Conservation (phyloP, 1,284 basidiomycete genomes). For the Cutaneotrichosporon sp. region DNA sequence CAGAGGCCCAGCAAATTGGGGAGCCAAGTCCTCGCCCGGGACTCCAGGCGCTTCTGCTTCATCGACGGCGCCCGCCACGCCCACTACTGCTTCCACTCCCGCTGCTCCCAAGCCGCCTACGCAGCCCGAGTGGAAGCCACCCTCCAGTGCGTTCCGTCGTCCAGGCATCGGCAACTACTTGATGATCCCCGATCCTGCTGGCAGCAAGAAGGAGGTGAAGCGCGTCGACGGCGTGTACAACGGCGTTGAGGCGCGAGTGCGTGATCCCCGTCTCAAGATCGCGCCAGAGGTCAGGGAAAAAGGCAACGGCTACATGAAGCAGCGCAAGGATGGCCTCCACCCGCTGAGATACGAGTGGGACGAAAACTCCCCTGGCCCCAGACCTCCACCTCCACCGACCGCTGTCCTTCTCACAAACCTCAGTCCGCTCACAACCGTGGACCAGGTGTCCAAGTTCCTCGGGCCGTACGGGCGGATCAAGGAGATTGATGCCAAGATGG, state of each 20-base stretch:
- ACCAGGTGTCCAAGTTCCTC: constrained; percentile 66
- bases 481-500: constrained; percentile 73
- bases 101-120: background rate
- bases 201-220: constrained; percentile 27
- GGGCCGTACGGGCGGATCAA: constrained; percentile 61
- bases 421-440: constrained; percentile 64
- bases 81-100: constrained; percentile 3
- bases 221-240: constrained; percentile 36
- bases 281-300: constrained; percentile 20
- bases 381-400: constrained; percentile 60
- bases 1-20: background rate
- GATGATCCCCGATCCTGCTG: constrained; percentile 18
- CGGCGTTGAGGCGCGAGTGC: constrained; percentile 23
- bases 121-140: constrained; percentile 22
- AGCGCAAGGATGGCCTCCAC: constrained; percentile 24
- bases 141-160: constrained; percentile 24
- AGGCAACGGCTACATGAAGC: constrained; percentile 33
- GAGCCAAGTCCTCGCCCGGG: too few relatives aligned
- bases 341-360: constrained; percentile 58
- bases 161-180: constrained; percentile 31
- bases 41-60: constrained; percentile 6
- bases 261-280: constrained; percentile 34
- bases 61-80: constrained; percentile 4
- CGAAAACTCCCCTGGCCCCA: constrained; percentile 63
- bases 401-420: constrained; percentile 70